Evolutionary conservation across 139 green algal species (phyloP), one percentile per base, ranked within the genome.

Genomic region (Diplosphaera chodatii): DNA sequence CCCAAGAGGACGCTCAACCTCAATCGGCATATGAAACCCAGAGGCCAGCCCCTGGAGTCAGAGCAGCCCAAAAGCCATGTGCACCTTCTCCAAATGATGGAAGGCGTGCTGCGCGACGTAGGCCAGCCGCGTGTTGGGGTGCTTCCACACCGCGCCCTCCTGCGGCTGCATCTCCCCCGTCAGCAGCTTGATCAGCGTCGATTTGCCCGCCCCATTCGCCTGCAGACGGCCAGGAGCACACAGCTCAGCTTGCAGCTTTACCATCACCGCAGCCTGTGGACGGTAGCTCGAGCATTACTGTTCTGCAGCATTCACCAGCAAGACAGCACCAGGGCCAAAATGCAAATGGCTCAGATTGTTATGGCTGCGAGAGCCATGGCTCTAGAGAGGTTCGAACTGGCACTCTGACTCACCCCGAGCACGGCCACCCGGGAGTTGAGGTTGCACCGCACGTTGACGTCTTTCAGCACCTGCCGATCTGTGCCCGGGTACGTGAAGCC

Each of bases 171-270:
- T 75, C 80, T 91, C 83, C 29, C 83, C 80, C 10, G 80, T 87
- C n/a, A 90, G 68, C 55, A 91, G 55, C 74, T 88, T 87, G 76
- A 91, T 88, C 66, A 91, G 75, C 16, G 85, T 93, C 4, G 80
- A 87, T 71, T 93, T 93, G 70, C 87, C 87, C 3, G 87, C 87
- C 20, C 87, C 87, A 67, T 93, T 93, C 33, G 75, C 77, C 59
- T 65, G 25, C 59, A 65, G 8, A 48, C 37, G 10, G 6, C 8
- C 8, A 48, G 13, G 32, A 20, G 37, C 10, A 6, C 37, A 10
- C 37, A 10, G n/a, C n/a, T n/a, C n/a, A n/a, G n/a, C n/a, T n/a
- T n/a, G n/a, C n/a, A n/a, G n/a, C n/a, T n/a, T n/a, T n/a, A n/a
- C n/a, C n/a, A n/a, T n/a, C n/a, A n/a, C n/a, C n/a, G n/a, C n/a